A percentile compares a stretch with the other conserved stretches of the same genome.
Conservation (phyloP, 257 asterid genomes). For the Solanum chaucha region DNA sequence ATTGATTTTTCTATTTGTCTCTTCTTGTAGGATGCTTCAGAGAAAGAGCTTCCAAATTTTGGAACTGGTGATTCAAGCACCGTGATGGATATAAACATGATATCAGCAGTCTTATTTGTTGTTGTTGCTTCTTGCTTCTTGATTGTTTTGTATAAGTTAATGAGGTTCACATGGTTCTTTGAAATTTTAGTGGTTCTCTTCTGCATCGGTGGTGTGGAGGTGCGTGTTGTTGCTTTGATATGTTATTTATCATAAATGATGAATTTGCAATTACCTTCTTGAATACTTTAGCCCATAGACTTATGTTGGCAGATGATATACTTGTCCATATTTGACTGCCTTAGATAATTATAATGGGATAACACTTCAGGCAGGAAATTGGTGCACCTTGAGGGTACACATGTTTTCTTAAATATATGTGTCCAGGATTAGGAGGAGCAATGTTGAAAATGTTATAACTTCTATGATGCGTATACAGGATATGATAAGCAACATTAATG, state of each 20-base stretch:
- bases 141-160: constrained; percentile 62
- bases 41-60: constrained; percentile 35
- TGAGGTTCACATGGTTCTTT: constrained; percentile 72
- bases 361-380: neutral
- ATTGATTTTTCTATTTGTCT: neutral
- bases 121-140: constrained; percentile 80
- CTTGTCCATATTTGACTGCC: neutral
- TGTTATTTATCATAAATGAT: neutral
- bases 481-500: neutral
- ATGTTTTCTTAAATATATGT: neutral
- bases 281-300: neutral
- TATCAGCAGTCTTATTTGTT: constrained; percentile 66
- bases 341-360: neutral
- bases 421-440: neutral
- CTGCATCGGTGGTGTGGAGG: constrained; percentile 91
- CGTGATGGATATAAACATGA: constrained; percentile 66
- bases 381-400: neutral
- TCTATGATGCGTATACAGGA: neutral
- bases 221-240: constrained; percentile 12
- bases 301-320: neutral
- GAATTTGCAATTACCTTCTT: neutral
- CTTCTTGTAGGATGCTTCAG: constrained; percentile 51
- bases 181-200: constrained; percentile 77
- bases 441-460: neutral
- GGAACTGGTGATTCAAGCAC: constrained; percentile 39